A percentile compares a stretch with the other conserved stretches of the same genome.
phyloP scores from a whole-genome alignment of 306 rosid species.

The Medicago arabica region DNA sequence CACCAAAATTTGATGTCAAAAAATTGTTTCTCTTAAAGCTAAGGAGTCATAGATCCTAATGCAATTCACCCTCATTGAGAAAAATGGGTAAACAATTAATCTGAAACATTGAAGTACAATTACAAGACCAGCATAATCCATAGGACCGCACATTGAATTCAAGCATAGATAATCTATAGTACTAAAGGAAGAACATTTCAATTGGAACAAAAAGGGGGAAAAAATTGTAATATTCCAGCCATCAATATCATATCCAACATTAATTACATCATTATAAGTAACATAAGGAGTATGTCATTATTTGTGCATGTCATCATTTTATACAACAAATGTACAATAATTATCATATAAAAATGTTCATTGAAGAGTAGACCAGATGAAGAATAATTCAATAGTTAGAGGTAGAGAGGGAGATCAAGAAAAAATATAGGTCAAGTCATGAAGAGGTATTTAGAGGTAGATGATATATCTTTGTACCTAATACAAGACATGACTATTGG shows the following conservation, averaged over 20 bases:
- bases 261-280: slow-evolving; percentile 29
- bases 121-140: slow-evolving; percentile 15
- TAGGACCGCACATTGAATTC: slow-evolving; percentile 21
- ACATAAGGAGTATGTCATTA: neutral
- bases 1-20: neutral
- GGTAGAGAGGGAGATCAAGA: neutral
- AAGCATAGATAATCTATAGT: slow-evolving; percentile 12
- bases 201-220: neutral
- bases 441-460: no score
- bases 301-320: neutral
- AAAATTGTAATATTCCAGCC: neutral
- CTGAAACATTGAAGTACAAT: slow-evolving; percentile 18
- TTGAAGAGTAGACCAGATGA: neutral
- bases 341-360: neutral
- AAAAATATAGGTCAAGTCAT: neutral
- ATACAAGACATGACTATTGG: no score
- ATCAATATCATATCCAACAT: slow-evolving; percentile 25
- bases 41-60: slow-evolving; percentile 13
- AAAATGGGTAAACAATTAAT: no score
- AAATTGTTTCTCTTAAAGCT: no score
- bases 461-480: no score
- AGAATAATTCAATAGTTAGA: neutral
- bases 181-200: slow-evolving; percentile 15
- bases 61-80: slow-evolving; percentile 34
- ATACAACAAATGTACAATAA: neutral